These are phyloP conservation scores for Neurospora tetraspora DNA, from an alignment of 495 filamentous ascomycete genomes.

Conservation along the genomic window DNA sequence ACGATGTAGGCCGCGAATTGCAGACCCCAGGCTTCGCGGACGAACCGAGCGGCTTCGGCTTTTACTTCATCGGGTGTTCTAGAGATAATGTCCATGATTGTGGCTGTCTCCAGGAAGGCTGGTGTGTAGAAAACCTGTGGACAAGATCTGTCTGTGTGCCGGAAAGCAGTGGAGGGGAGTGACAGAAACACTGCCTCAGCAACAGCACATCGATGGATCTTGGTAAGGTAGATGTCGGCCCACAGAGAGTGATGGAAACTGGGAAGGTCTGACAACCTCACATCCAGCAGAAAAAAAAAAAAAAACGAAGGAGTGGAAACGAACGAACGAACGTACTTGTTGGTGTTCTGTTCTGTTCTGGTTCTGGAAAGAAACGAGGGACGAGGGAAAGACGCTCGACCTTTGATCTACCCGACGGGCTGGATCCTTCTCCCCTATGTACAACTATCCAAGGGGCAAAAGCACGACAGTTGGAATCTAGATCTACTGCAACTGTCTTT, in stretches of 20 bases:
- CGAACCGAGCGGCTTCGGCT: constrained; percentile 10
- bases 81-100: neutral
- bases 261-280: neutral
- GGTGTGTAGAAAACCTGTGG: neutral
- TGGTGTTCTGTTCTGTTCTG: neutral
- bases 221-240: neutral
- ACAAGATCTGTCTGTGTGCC: neutral
- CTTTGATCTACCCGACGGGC: neutral
- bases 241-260: neutral
- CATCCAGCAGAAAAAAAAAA: neutral
- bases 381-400: neutral
- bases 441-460: neutral
- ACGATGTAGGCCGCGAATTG: constrained; percentile 20
- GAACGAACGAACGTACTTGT: neutral
- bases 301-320: neutral
- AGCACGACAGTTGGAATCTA: neutral
- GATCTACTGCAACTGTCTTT: neutral
- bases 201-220: neutral
- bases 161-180: neutral
- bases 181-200: neutral
- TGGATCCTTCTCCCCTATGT: neutral
- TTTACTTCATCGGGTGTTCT: neutral
- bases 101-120: neutral
- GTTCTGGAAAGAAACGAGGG: neutral
- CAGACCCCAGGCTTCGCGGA: constrained; percentile 21